Conservation (phyloP, 495 filamentous ascomycete species). For the Neurospora sp. region DNA sequence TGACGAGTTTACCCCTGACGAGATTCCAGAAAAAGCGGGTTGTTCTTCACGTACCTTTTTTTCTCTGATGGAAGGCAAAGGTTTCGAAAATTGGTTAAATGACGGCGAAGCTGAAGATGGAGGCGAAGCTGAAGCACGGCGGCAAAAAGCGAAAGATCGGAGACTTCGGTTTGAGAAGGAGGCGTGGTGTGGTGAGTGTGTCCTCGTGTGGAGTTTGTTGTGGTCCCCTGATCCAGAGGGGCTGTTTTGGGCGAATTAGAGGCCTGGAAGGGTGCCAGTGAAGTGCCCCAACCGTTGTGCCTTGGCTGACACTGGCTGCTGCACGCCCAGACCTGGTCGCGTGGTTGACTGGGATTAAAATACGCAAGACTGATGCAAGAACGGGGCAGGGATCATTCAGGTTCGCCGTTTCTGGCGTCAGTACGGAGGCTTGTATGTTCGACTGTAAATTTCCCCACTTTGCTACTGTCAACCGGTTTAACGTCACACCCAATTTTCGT, state of each 20-base stretch:
- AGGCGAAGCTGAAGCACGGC: neutral
- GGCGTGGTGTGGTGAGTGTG: neutral
- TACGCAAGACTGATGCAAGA: constrained; percentile 1
- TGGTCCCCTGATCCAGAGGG: neutral
- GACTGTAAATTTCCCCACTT: too few species aligned
- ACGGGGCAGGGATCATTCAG: constrained; percentile 3
- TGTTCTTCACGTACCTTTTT: neutral
- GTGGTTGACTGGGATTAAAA: constrained; percentile 20
- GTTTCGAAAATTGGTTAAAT: neutral
- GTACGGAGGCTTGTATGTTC: too few species aligned
- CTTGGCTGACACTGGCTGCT: constrained; percentile 1
- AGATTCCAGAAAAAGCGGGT: neutral
- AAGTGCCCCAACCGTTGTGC: neutral
- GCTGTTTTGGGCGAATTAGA: neutral
- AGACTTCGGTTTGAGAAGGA: neutral
- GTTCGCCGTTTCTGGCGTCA: neutral
- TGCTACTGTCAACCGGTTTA: too few species aligned
- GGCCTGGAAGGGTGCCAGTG: neutral
- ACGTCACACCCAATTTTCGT: too few species aligned
- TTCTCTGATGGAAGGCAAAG: neutral
- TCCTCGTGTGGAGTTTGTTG: neutral
- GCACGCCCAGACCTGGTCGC: constrained; percentile 12
- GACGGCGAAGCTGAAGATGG: neutral
- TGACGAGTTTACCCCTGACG: neutral
- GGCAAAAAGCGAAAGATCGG: neutral